These are phyloP conservation scores for Talaromyces proteolyticus DNA, from an alignment of 495 filamentous ascomycete species.

Conservation along the genomic window DNA sequence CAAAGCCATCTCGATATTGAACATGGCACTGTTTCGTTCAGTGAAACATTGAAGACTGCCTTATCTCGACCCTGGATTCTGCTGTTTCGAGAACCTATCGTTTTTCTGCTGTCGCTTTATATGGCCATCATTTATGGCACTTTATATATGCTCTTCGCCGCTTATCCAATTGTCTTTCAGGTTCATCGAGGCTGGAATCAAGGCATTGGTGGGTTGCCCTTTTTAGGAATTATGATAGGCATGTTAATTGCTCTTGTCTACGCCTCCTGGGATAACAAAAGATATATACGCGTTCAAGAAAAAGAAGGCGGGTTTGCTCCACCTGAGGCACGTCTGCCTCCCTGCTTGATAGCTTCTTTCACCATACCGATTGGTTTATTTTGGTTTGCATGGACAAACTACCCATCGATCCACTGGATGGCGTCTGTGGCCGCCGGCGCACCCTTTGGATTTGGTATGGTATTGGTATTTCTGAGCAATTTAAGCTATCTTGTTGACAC, in stretches of 20 bases:
- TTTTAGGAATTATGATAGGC: conserved; percentile 27
- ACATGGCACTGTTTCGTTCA: conserved; percentile 19
- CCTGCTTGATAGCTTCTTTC: conserved; percentile 21
- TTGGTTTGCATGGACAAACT: conserved; percentile 55
- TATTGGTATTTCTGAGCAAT: conserved; percentile 59
- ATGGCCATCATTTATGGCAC: conserved; percentile 63
- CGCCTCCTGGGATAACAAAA: conserved; percentile 31
- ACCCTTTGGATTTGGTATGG: conserved; percentile 65
- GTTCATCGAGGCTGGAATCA: conserved; percentile 42
- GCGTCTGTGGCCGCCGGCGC: conserved; percentile 53
- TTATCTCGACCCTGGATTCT: conserved; percentile 31
- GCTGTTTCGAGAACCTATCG: conserved; percentile 46
- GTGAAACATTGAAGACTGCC: conserved; percentile 41
- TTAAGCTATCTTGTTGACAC: conserved; percentile 68
- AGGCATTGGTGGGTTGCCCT: conserved; percentile 27
- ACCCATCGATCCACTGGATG: conserved; percentile 57
- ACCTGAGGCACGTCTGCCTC: conserved; percentile 34
- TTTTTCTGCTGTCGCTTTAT: conserved; percentile 57
- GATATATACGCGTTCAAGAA: conserved; percentile 20
- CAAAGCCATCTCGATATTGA: conserved; percentile 46
- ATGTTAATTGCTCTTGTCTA: conserved; percentile 51
- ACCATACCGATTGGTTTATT: conserved; percentile 42
- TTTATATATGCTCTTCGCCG: conserved; percentile 70
- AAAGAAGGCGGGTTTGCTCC: conserved; percentile 11
- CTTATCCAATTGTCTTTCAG: conserved; percentile 58